Base-by-base conservation (phyloP, 768 basidiomycete species). In the Coprinopsis sp. region DNA sequence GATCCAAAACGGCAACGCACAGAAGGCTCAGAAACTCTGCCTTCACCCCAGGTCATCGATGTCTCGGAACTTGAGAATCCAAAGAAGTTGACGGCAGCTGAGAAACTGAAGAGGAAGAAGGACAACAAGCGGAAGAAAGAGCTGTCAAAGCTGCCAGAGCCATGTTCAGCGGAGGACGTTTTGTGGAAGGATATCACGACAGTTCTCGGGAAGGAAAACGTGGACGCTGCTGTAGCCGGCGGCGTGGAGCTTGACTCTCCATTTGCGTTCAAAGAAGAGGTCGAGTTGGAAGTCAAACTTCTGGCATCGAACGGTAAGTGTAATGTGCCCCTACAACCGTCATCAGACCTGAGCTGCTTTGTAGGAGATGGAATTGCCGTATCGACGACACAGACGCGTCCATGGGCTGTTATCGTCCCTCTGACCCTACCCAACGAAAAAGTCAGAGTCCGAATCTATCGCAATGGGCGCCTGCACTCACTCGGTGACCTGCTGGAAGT, bases 331-430 rank as follows among this genome's bases (percentile, higher is more conserved):
- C 36, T 36, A 16, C 3, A 24, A 29, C 33, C 49, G 24, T 33
- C 27, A 34, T 27, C 6, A 6, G 3, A 16, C 33, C 8, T 29
- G 29, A 25, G 22, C 18, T n/a, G 31, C 50, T 23, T 36, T 43
- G 1, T 62, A 89, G 88, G 87, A 41, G 80, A 83, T 52, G 84
- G 82, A 0, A 68, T 91, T 12, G 86, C 81, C 0, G 56, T 78
- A 10, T 71, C 76, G 3, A 69, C 66, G 0, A 62, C 73, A 4
- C 65, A 63, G 6, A 61, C 65, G 44, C 72, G 73, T 0, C 76
- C 82, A 19, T 97, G 95, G 91, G 84, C 84, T 1, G 70, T 97
- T 28, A 72, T 90, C 27, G 78, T 87, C 0, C 95, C 95, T 0
- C 89, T 93, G 53, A 77, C 83, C 1, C 74, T 98, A 7, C 91